phyloP scores from a whole-genome alignment of 2,329 filamentous ascomycete genomes.

The Aureobasidium sp. region DNA sequence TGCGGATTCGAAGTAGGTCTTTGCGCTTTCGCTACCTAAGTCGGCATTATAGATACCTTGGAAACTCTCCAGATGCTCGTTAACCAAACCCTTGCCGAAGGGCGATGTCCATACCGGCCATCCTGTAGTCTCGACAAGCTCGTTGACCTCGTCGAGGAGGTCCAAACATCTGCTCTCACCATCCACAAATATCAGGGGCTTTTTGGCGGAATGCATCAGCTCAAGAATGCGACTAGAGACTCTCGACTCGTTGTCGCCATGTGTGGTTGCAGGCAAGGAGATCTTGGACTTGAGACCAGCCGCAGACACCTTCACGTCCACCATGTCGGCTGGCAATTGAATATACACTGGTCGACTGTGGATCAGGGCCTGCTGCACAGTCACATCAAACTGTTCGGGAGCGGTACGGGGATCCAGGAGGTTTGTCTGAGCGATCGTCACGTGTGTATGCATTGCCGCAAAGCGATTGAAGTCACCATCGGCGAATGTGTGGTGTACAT shows the following conservation, averaged over 20 bases:
- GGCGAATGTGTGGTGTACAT: conserved; percentile 39
- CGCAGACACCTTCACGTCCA: conserved; percentile 66
- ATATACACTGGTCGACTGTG: conserved; percentile 74
- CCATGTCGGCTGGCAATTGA: conserved; percentile 75
- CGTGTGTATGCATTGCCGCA: conserved; percentile 62
- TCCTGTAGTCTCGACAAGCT: conserved; percentile 36
- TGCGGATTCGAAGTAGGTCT: conserved; percentile 17
- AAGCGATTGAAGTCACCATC: conserved; percentile 72
- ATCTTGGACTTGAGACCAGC: conserved; percentile 60
- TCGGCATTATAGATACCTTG: conserved; percentile 31
- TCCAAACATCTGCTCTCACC: conserved; percentile 62
- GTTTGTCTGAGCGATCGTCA: conserved; percentile 63
- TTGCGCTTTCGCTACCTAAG: conserved; percentile 15
- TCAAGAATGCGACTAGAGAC: conserved; percentile 70
- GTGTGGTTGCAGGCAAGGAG: conserved; percentile 53
- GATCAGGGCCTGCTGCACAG: conserved; percentile 64
- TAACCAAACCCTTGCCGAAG: conserved; percentile 44
- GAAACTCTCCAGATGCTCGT: conserved; percentile 38
- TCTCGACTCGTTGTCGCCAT: conserved; percentile 70
- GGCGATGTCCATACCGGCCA: conserved; percentile 42
- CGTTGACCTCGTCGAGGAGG: conserved; percentile 33
- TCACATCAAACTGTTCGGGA: conserved; percentile 66
- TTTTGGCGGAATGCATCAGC: conserved; percentile 62
- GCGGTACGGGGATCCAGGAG: conserved; percentile 63
- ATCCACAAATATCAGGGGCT: conserved; percentile 72